phyloP scores from a whole-genome alignment of 192 early-diverging fungal species.

The Coemansia sp. region DNA sequence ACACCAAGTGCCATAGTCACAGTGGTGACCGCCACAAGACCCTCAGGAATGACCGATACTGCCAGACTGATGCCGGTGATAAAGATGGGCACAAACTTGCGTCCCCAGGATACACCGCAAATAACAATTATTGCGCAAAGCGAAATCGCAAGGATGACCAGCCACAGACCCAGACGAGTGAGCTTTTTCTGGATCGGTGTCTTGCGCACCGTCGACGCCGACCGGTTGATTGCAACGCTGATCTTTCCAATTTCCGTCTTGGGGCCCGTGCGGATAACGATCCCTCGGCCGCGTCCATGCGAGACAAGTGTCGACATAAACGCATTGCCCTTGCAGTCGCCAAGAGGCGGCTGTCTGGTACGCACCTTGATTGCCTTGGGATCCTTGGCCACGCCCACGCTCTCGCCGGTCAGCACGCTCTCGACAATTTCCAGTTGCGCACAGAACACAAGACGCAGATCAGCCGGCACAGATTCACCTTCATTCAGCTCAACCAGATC shows the following conservation, averaged over 20 bases:
- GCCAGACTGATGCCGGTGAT: constrained; percentile 87
- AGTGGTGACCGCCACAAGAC: constrained; percentile 95
- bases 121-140: constrained; percentile 83
- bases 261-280: constrained; percentile 87
- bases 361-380: constrained; percentile 52
- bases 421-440: constrained; percentile 67
- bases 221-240: constrained; percentile 76
- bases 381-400: constrained; percentile 66
- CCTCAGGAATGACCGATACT: constrained; percentile 97
- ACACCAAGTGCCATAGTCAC: constrained; percentile 97
- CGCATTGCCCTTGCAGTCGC: constrained; percentile 93
- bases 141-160: constrained; percentile 80
- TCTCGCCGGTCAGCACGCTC: constrained; percentile 73
- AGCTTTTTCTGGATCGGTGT: constrained; percentile 78
- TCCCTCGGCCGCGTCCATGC: constrained; percentile 85
- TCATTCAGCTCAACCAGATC: constrained; percentile 82
- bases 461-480: constrained; percentile 87
- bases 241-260: constrained; percentile 95
- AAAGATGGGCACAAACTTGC: constrained; percentile 68
- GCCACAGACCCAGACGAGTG: constrained; percentile 73
- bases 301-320: constrained; percentile 96
- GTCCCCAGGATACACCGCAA: constrained; percentile 73
- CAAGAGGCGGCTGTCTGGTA: constrained; percentile 62
- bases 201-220: constrained; percentile 51
- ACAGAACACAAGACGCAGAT: constrained; percentile 71